phyloP scores from a whole-genome alignment of 2,329 filamentous ascomycete species.

The Piedraia hortae region DNA sequence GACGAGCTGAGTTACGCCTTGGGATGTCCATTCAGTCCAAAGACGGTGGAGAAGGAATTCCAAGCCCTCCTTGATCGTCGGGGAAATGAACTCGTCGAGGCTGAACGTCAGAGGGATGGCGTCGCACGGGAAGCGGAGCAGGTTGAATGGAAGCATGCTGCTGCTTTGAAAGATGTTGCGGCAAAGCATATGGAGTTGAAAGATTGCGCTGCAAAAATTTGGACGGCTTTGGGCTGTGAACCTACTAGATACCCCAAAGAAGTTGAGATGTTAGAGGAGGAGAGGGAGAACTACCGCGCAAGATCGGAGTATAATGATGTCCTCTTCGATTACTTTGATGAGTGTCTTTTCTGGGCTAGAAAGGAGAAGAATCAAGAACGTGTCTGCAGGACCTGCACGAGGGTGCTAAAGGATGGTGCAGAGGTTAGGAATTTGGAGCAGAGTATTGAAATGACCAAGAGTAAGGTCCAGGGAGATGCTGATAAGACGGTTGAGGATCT shows the following conservation, averaged over 20 bases:
- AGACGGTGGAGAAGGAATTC: constrained; percentile 43
- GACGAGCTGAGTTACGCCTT: constrained; percentile 40
- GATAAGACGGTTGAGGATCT: constrained; percentile 25
- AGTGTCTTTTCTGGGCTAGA: constrained; percentile 21
- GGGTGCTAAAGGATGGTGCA: constrained; percentile 32
- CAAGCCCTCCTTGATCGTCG: constrained; percentile 33
- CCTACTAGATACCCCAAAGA: constrained; percentile 24
- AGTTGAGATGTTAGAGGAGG: constrained; percentile 17
- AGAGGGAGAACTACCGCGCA: constrained; percentile 31
- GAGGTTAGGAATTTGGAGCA: constrained; percentile 36
- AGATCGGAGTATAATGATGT: constrained; percentile 14
- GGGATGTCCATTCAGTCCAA: constrained; percentile 37
- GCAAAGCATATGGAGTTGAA: constrained; percentile 35
- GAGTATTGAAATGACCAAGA: constrained; percentile 31
- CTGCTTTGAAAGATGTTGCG: constrained; percentile 32
- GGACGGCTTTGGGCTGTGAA: constrained; percentile 19
- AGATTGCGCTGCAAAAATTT: constrained; percentile 23
- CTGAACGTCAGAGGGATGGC: constrained; percentile 42
- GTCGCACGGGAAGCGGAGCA: constrained; percentile 47
- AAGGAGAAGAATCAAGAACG: constrained; percentile 26
- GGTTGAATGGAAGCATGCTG: constrained; percentile 44
- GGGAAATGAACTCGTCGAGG: constrained; percentile 29
- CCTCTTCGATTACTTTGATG: constrained; percentile 6
- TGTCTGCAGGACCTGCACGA: constrained; percentile 51
- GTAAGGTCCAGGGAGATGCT: constrained; percentile 4